A percentile compares a stretch with the other conserved stretches of the same genome.
Conservation (phyloP, 78 protist species). For the Dictyostelium brefeldianum region DNA sequence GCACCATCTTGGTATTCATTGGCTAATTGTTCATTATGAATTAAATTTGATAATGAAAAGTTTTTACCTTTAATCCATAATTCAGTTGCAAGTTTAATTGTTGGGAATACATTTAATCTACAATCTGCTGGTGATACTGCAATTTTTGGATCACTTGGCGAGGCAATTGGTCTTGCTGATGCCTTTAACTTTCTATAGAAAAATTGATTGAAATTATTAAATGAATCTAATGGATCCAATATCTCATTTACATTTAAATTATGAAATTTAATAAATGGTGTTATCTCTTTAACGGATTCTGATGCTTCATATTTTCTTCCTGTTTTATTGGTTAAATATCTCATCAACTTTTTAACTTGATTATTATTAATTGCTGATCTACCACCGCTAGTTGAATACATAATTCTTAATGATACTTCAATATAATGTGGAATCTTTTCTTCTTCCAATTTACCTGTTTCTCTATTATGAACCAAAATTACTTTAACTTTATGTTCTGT, state of each 20-base stretch:
- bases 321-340: constrained; percentile 54
- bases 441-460: constrained; percentile 74
- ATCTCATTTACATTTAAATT: constrained; percentile 73
- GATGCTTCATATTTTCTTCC: constrained; percentile 42
- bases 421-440: constrained; percentile 82
- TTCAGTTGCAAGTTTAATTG: constrained; percentile 72
- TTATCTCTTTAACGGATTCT: constrained; percentile 77
- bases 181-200: constrained; percentile 85
- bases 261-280: constrained; percentile 82
- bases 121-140: constrained; percentile 89
- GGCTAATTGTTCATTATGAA: constrained; percentile 54
- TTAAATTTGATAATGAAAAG: constrained; percentile 28
- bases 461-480: constrained; percentile 59
- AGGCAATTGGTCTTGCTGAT: constrained; percentile 80
- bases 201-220: constrained; percentile 86
- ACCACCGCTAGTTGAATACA: constrained; percentile 76
- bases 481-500: constrained; percentile 6
- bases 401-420: constrained; percentile 60
- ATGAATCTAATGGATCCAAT: constrained; percentile 60
- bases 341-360: constrained; percentile 35
- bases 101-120: constrained; percentile 77
- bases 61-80: constrained; percentile 88
- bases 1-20: constrained; percentile 82
- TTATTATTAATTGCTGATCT: constrained; percentile 36
- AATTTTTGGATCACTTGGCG: constrained; percentile 24